A percentile compares a stretch with the other conserved stretches of the same genome.
Evolutionary conservation across 371 early-diverging fungal genomes (phyloP).

Genomic region (Entomophthora muscae): DNA sequence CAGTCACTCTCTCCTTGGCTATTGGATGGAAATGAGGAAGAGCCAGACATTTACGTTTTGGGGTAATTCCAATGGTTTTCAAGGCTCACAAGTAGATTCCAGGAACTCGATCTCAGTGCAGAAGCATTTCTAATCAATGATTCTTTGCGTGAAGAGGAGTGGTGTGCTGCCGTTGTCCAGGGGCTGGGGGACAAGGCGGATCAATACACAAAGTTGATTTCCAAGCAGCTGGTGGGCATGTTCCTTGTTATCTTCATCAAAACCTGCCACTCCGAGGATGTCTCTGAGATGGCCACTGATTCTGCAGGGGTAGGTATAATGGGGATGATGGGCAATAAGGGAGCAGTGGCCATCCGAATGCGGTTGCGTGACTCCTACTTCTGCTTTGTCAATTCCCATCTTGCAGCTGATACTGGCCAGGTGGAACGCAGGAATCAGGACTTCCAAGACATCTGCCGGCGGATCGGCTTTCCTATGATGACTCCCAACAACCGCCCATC

Average conservation of each 20-base stretch:
- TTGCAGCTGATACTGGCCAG: conserved; percentile 56
- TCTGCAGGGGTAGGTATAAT: conserved; percentile 58
- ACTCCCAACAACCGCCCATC: conserved; percentile 20
- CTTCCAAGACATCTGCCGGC: conserved; percentile 4
- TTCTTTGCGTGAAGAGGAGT: conserved; percentile 54
- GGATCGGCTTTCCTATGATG: conserved; percentile 5
- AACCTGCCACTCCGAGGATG: conserved; percentile 21
- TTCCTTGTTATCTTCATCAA: conserved; percentile 64
- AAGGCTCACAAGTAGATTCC: conserved; percentile 31
- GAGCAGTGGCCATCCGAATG: conserved; percentile 69
- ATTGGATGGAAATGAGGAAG: conserved; percentile 9
- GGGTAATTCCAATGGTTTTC: not conserved
- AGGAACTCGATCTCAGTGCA: conserved; percentile 72
- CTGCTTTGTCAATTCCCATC: conserved; percentile 80
- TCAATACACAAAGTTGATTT: conserved; percentile 36
- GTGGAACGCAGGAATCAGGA: conserved; percentile 4
- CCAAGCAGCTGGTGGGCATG: conserved; percentile 72
- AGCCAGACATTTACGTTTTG: not conserved
- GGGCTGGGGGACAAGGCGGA: conserved; percentile 29
- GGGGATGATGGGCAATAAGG: conserved; percentile 80
- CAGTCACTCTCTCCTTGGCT: conserved; percentile 49
- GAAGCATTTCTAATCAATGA: conserved; percentile 71
- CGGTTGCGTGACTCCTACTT: conserved; percentile 67
- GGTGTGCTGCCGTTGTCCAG: conserved; percentile 49
- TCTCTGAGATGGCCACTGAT: conserved; percentile 35